phyloP scores from a whole-genome alignment of 495 filamentous ascomycete genomes.

The Tuber calosporum region DNA sequence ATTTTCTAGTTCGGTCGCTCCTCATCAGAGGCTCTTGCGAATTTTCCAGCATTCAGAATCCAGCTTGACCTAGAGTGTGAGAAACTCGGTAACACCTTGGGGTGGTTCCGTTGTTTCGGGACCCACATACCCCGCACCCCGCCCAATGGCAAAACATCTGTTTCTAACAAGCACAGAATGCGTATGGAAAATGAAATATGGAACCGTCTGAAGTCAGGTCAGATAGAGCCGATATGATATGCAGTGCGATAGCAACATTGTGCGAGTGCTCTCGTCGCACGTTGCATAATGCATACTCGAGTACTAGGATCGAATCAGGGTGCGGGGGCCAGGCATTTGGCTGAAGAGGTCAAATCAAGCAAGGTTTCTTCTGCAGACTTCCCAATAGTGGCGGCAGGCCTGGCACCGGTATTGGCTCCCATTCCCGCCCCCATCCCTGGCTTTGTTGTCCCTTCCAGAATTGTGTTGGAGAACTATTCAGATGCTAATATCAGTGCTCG shows the following conservation, averaged over 20 bases:
- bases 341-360: not conserved
- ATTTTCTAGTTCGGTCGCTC: not conserved
- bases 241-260: not conserved
- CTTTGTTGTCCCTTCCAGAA: constrained; percentile 3
- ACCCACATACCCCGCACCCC: not conserved
- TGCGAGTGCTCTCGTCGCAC: not conserved
- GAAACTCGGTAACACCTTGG: not conserved
- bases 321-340: not conserved
- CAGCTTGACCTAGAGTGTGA: not conserved
- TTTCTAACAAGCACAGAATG: not conserved
- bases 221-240: not conserved
- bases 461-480: not conserved
- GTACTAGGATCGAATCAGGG: not conserved
- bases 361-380: not conserved
- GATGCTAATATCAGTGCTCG: not conserved
- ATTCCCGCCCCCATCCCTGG: not conserved
- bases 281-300: not conserved
- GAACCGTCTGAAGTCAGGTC: not conserved
- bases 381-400: not conserved
- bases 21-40: not conserved
- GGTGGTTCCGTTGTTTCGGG: not conserved
- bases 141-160: not conserved
- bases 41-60: not conserved
- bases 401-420: not conserved
- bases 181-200: not conserved